These are phyloP conservation scores for Leishmania lainsoni DNA, from an alignment of 208 protist genomes.

Conservation along the genomic window DNA sequence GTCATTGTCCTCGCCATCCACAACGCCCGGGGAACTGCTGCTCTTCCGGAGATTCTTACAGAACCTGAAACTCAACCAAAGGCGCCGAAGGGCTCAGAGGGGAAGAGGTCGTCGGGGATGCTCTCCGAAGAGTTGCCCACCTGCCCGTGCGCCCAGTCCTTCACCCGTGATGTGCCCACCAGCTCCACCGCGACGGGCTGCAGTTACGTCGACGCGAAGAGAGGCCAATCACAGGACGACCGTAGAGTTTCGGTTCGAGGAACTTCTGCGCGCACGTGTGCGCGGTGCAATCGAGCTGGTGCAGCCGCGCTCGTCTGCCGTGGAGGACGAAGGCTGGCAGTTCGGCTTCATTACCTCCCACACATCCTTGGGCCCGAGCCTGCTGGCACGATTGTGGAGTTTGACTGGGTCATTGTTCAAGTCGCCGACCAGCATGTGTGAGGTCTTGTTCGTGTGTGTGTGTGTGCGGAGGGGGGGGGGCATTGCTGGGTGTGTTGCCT, in stretches of 20 bases:
- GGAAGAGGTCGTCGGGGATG: conserved; percentile 57
- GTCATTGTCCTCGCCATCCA: neutral
- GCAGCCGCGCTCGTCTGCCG: conserved; percentile 37
- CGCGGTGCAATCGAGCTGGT: conserved; percentile 49
- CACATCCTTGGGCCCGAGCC: conserved; percentile 50
- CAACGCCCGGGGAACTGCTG: neutral
- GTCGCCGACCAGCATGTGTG: conserved; percentile 53
- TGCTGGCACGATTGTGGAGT: conserved; percentile 38
- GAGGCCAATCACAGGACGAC: conserved; percentile 44
- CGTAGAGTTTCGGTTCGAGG: conserved; percentile 68
- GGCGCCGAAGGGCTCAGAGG: conserved; percentile 65
- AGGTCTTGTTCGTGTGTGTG: neutral
- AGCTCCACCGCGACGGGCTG: conserved; percentile 50
- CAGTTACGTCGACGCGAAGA: conserved; percentile 44
- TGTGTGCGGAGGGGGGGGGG: too few species aligned
- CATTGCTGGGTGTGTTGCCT: neutral
- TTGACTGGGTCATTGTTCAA: conserved; percentile 56
- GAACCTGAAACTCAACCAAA: conserved; percentile 53
- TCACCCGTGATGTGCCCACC: conserved; percentile 9
- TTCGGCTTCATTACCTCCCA: conserved; percentile 47
- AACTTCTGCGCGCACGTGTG: conserved; percentile 55
- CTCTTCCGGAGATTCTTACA: conserved; percentile 17
- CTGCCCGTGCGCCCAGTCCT: conserved; percentile 33
- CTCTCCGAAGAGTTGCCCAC: conserved; percentile 36
- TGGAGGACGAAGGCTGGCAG: conserved; percentile 10